Evolutionary conservation across 2,329 filamentous ascomycete genomes (phyloP).

Genomic region (Didymella arachidicola): DNA sequence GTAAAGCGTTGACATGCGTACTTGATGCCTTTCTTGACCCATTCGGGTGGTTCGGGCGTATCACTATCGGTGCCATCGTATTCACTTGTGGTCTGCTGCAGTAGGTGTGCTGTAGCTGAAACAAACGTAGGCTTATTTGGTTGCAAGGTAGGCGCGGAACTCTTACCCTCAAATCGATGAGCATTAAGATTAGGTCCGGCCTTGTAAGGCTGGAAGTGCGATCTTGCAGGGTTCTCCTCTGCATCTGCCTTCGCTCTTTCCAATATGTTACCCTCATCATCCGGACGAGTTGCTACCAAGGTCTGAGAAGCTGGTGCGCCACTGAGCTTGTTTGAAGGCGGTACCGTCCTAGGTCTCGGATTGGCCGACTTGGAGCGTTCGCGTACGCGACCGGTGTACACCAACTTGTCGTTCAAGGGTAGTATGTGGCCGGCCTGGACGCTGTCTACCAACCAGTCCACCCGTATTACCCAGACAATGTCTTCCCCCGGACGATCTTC

Average conservation of each 20-base stretch:
- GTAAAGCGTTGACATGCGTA: conserved; percentile 87
- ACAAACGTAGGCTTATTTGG: conserved; percentile 20
- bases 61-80: conserved; percentile 65
- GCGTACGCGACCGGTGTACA: conserved; percentile 60
- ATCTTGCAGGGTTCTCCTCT: conserved; percentile 24
- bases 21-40: conserved; percentile 66
- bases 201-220: conserved; percentile 24
- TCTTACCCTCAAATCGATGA: conserved; percentile 45
- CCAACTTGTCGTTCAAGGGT: conserved; percentile 58
- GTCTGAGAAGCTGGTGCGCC: conserved; percentile 29
- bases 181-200: conserved; percentile 31
- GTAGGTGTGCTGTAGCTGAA: conserved; percentile 53
- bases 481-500: conserved; percentile 30
- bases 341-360: conserved; percentile 29
- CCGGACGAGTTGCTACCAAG: conserved; percentile 31
- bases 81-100: conserved; percentile 79
- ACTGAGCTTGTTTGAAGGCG: conserved; percentile 21
- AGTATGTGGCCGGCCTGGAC: conserved; percentile 53
- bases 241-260: conserved; percentile 63
- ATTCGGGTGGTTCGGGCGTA: conserved; percentile 73
- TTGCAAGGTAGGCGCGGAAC: conserved; percentile 37
- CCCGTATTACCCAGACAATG: conserved; percentile 59
- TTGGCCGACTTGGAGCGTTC: conserved; percentile 45
- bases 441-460: conserved; percentile 64
- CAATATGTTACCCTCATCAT: conserved; percentile 53